phyloP scores from a whole-genome alignment of 331 rosid species.

The Erythrophleum ivorense region DNA sequence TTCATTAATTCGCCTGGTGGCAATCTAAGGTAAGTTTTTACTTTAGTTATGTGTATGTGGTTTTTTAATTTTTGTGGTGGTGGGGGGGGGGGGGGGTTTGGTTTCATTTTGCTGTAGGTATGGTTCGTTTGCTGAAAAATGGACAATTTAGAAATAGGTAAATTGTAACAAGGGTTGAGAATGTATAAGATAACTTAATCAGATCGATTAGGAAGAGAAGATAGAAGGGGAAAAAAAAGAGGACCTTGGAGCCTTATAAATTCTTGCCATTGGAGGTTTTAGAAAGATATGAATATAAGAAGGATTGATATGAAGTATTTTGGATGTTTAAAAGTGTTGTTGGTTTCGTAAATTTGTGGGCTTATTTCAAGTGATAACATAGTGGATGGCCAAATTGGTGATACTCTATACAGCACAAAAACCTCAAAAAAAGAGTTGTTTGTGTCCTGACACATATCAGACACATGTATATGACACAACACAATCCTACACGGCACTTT shows the following conservation, averaged over 20 bases:
- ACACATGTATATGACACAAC: no score
- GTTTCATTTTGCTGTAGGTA: background rate
- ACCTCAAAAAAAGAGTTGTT: no score
- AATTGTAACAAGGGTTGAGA: background rate
- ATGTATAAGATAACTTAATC: background rate
- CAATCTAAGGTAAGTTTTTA: constrained; percentile 67
- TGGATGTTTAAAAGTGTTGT: background rate
- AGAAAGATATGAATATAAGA: background rate
- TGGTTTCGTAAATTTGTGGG: background rate
- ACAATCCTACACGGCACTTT: no score
- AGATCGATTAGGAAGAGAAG: background rate
- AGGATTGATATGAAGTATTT: background rate
- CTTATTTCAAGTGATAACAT: constrained; percentile 24
- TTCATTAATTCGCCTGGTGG: constrained; percentile 90
- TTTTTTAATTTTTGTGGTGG: no score
- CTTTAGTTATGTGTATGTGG: background rate
- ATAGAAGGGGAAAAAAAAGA: background rate
- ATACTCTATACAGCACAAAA: background rate
- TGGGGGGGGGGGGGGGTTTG: background rate
- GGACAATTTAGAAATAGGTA: background rate
- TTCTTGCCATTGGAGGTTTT: background rate
- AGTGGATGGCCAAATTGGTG: background rate
- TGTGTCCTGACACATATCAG: no score
- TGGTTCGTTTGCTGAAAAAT: background rate
- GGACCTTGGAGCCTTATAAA: background rate